These are phyloP conservation scores for Pseudonitzschia delicatissima DNA, from an alignment of 108 stramenopile species.

Conservation along the genomic window DNA sequence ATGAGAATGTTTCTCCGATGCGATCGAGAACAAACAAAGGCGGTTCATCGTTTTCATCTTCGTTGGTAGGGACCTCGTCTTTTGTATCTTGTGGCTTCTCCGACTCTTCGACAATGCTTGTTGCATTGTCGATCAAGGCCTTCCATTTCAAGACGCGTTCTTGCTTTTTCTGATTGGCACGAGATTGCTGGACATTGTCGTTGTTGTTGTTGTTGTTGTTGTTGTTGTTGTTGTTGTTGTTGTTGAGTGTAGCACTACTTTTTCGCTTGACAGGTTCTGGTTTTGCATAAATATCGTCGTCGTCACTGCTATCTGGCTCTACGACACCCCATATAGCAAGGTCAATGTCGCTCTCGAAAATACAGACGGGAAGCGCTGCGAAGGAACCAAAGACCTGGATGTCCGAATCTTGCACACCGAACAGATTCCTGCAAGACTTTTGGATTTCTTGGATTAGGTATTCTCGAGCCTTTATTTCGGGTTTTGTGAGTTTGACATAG, in stretches of 20 bases:
- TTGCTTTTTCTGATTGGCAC: conserved; percentile 7
- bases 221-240: not conserved
- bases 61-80: not conserved
- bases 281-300: conserved; percentile 22
- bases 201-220: not conserved
- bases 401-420: conserved; percentile 4
- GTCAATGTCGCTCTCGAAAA: conserved; percentile 74
- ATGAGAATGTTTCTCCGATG: conserved; percentile 27
- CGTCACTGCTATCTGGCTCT: conserved; percentile 4
- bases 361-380: conserved; percentile 63
- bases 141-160: conserved; percentile 34
- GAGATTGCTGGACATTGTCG: not conserved
- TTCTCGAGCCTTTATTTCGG: conserved; percentile 48
- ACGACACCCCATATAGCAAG: conserved; percentile 74
- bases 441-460: conserved; percentile 43
- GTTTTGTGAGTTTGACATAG: conserved; percentile 54
- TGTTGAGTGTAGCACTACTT: not conserved
- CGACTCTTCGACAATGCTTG: not conserved
- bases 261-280: conserved; percentile 3
- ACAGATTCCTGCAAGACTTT: conserved; percentile 14
- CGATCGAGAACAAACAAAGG: conserved; percentile 68
- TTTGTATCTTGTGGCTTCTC: not conserved
- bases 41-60: conserved; percentile 11
- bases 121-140: conserved; percentile 29
- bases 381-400: conserved; percentile 72